A percentile compares a stretch with the other conserved stretches of the same genome.
These are phyloP conservation scores for Nyssa sinensis DNA, from an alignment of 148 eudicot species.

Conservation along the genomic window DNA sequence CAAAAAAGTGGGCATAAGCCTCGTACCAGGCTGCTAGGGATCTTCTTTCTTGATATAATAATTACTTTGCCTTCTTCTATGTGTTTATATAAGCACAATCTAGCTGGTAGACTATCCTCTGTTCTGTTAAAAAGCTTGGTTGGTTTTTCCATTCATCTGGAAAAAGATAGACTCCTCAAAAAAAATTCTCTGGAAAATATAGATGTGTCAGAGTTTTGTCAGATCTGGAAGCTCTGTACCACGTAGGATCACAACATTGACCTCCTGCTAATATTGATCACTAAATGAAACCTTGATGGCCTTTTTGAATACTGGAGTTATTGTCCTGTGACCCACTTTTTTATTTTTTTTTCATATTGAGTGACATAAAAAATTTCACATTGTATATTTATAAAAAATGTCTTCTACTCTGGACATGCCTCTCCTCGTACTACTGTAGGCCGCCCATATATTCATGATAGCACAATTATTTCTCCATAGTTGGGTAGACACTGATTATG, in stretches of 20 bases:
- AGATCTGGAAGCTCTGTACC: not conserved
- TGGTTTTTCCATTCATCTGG: too few species aligned
- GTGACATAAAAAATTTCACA: not conserved
- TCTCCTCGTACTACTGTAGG: not conserved
- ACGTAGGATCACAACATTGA: not conserved
- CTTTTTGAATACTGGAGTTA: not conserved
- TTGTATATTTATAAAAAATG: not conserved
- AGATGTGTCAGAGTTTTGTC: not conserved
- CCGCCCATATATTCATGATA: not conserved
- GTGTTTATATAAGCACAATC: not conserved
- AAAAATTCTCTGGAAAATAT: too few species aligned
- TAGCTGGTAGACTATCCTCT: too few species aligned
- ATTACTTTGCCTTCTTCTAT: not conserved
- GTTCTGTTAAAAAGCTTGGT: too few species aligned
- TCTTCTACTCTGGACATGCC: not conserved
- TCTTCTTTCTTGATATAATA: not conserved
- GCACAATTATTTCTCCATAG: not conserved
- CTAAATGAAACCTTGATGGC: not conserved
- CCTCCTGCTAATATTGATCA: not conserved
- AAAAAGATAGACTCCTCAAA: too few species aligned
- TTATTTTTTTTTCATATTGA: not conserved
- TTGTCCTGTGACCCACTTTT: not conserved
- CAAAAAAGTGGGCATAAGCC: not conserved
- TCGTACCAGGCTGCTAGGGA: not conserved
- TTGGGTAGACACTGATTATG: not conserved